phyloP scores from a whole-genome alignment of 768 basidiomycete species.

The Mycena rebaudengoi region DNA sequence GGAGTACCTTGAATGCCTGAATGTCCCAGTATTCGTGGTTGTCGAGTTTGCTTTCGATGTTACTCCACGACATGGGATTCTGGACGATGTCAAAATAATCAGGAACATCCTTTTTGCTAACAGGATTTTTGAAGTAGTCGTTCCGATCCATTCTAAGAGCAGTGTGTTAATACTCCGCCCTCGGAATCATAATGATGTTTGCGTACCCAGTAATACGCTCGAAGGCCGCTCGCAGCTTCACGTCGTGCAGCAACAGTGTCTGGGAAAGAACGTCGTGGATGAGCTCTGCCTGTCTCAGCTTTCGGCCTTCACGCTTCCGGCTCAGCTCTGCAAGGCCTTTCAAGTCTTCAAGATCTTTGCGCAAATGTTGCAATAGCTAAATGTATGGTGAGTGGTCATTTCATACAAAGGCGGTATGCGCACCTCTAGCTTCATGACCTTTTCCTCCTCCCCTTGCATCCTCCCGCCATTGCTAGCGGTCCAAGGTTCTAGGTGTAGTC shows the following conservation, averaged over 20 bases:
- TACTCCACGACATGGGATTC: slow-evolving; percentile 88
- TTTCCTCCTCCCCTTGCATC: slow-evolving; percentile 83
- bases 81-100: slow-evolving; percentile 92
- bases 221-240: slow-evolving; percentile 67
- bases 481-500: slow-evolving; percentile 97
- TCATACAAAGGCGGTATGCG: slow-evolving; percentile 30
- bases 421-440: slow-evolving; percentile 83
- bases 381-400: background rate
- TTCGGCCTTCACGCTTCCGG: slow-evolving; percentile 83
- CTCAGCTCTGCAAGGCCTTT: slow-evolving; percentile 71
- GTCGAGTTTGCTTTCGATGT: slow-evolving; percentile 85
- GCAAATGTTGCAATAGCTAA: slow-evolving; percentile 67
- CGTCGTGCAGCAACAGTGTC: slow-evolving; percentile 74
- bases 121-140: slow-evolving; percentile 84
- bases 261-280: slow-evolving; percentile 71
- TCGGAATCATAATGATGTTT: background rate
- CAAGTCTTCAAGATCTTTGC: slow-evolving; percentile 80
- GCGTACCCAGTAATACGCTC: slow-evolving; percentile 77
- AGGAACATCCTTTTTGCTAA: slow-evolving; percentile 79
- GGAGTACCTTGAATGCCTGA: slow-evolving; percentile 67
- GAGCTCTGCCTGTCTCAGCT: slow-evolving; percentile 72
- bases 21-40: slow-evolving; percentile 84
- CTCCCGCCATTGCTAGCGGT: slow-evolving; percentile 76
- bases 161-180: slow-evolving; percentile 11
- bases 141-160: slow-evolving; percentile 71